phyloP scores from a whole-genome alignment of 176 grass and related monocot genomes.

The Zizania latifolia region DNA sequence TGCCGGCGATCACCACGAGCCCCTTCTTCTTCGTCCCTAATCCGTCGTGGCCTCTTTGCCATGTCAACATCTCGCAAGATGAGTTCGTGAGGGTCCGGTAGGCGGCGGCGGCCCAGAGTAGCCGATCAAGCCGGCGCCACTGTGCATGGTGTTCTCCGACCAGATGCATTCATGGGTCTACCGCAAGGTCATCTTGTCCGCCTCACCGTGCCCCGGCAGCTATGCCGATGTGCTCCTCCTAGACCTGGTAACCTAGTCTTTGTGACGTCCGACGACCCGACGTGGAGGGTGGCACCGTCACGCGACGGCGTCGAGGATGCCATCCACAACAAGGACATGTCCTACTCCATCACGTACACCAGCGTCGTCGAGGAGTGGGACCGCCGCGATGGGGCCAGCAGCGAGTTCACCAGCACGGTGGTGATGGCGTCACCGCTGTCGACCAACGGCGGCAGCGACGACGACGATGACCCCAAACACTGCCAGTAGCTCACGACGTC shows the following conservation, averaged over 20 bases:
- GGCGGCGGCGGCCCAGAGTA: not conserved
- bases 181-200: not conserved
- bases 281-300: not conserved
- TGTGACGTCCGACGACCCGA: not conserved
- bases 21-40: not conserved
- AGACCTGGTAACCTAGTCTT: not conserved
- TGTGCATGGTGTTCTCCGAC: too few species aligned
- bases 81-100: not conserved
- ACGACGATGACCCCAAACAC: accelerated
- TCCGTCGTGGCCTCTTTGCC: not conserved
- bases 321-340: not conserved
- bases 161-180: not conserved
- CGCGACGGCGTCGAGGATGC: constrained; percentile 9
- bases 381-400: not conserved
- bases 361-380: not conserved
- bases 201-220: not conserved
- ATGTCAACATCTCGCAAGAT: not conserved
- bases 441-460: too few species aligned
- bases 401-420: not conserved
- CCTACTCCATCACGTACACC: not conserved
- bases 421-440: too few species aligned
- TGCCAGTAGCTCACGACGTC: constrained; percentile 1
- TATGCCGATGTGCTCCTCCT: not conserved
- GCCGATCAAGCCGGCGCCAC: not conserved
- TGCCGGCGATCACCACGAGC: not conserved